Evolutionary conservation across 805 yeast genomes (phyloP), one percentile per base, ranked within the genome.

Genomic region (Wickerhamiella azyma): DNA sequence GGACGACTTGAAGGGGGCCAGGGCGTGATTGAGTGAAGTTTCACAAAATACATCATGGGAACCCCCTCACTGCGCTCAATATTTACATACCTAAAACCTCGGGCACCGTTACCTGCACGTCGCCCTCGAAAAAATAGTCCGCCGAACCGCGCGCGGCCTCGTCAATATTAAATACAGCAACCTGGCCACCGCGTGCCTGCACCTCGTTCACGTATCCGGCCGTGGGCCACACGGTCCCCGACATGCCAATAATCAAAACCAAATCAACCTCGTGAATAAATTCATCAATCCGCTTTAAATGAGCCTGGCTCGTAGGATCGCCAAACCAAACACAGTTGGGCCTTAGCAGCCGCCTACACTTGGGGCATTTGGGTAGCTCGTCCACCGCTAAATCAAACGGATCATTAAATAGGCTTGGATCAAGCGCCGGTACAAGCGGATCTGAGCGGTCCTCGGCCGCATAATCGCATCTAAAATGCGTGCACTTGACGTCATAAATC

Each of bases 271-370:
- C 65, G 52, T 75, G 71, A 5, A 85, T 69, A 54, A 82, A 85
- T 38, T 73, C 75, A 62, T 85, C 95, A 5, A 84, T 85, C 37
- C 64, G 64, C 50, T 77, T 79, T 48, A 86, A 72, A 10, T 70
- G 71, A 41, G 64, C 64, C 46, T 83, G 60, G 0, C 94, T 85
- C 39, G 86, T 64, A 13, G 85, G 71, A 61, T 86, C 96, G n/a
- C 96, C 96, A 63, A 81, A 85, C 96, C 95, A 86, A 5, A 85
- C 88, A 2, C 86, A 94, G 0, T 92, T 94, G 0, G 96, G 96
- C 18, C 96, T 67, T 48, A 86, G 63, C 10, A 81, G 58, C 4
- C 68, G 70, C n/a, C 66, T 58, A 58, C 96, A 86, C 9, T 64
- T 64, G 0, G 95, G 94, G 59, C 96, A 86, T 35, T 62, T 71